phyloP scores from a whole-genome alignment of 2,329 filamentous ascomycete genomes.

The Chaetomium olivaceum region DNA sequence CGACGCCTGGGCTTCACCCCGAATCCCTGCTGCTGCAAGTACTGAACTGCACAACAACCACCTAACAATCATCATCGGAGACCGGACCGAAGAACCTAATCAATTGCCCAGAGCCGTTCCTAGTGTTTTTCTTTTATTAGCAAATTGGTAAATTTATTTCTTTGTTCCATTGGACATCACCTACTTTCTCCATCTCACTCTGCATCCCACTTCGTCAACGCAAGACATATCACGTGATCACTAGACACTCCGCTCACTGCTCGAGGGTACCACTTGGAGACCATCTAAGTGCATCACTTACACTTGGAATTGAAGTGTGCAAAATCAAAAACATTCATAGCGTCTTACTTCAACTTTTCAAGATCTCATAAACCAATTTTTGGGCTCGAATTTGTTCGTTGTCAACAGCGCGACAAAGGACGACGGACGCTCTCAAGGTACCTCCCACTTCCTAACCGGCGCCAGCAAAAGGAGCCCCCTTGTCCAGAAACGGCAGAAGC shows the following conservation, averaged over 20 bases:
- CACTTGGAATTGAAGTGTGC: neutral
- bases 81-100: neutral
- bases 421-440: neutral
- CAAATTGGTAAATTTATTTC: neutral
- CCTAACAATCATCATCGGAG: neutral
- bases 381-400: neutral
- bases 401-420: constrained; percentile 17
- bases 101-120: neutral
- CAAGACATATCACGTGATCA: constrained; percentile 19
- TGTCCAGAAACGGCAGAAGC: constrained; percentile 37
- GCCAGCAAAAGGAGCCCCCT: constrained; percentile 28
- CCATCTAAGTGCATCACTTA: neutral
- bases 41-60: neutral
- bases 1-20: neutral
- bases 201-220: neutral
- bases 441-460: neutral
- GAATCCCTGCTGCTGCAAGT: neutral
- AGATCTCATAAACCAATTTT: neutral
- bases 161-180: neutral
- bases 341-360: neutral
- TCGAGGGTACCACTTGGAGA: neutral
- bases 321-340: neutral
- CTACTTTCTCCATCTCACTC: neutral
- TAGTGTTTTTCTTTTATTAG: too few relatives aligned
- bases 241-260: neutral